Conservation (phyloP, 305 asterid species). For the Solanum aculeatissimum region DNA sequence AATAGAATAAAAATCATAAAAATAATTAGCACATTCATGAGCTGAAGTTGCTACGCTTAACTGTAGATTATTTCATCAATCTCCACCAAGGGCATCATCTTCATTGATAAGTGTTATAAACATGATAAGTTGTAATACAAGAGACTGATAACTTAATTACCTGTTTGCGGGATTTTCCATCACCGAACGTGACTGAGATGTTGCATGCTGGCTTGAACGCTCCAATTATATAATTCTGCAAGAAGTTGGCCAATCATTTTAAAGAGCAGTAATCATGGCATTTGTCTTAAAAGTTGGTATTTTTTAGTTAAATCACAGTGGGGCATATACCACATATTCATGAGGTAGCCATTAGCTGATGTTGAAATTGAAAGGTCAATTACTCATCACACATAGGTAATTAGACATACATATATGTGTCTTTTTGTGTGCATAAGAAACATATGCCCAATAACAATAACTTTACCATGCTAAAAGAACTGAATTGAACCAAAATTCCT, state of each 20-base stretch:
- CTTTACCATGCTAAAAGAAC: not conserved
- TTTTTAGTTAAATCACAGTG: not conserved
- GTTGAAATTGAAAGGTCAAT: not conserved
- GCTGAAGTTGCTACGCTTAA: not conserved
- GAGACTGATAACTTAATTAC: constrained; percentile 17
- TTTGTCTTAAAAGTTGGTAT: not conserved
- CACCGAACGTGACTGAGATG: constrained; percentile 58
- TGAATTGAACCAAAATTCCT: not conserved
- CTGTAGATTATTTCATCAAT: not conserved
- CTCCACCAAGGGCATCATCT: not conserved
- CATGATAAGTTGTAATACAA: not conserved
- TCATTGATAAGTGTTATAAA: not conserved
- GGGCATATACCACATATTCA: not conserved
- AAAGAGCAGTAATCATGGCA: not conserved
- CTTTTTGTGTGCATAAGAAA: not conserved
- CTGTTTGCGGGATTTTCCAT: constrained; percentile 90
- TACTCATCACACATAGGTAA: not conserved
- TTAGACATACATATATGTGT: not conserved
- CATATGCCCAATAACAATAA: not conserved
- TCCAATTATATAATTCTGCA: constrained; percentile 87
- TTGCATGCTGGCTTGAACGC: constrained; percentile 98
- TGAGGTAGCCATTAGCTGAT: not conserved
- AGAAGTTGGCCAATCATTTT: not conserved
- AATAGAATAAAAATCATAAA: not conserved
- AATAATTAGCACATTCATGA: not conserved